These are phyloP conservation scores for Boletus semigastroideus DNA, from an alignment of 1,284 basidiomycete species.

Conservation along the genomic window DNA sequence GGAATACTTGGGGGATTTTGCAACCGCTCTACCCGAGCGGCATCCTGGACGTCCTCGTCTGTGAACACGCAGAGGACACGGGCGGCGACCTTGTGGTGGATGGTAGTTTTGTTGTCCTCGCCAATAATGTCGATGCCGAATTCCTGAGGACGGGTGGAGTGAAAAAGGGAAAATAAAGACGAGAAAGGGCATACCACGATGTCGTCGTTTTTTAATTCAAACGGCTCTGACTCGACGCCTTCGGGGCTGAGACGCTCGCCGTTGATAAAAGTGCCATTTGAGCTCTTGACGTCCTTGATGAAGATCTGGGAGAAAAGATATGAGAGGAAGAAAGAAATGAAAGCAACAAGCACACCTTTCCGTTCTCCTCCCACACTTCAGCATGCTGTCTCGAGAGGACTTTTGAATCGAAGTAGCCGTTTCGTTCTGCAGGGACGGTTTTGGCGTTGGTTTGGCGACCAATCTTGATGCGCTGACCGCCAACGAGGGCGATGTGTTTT, in stretches of 20 bases:
- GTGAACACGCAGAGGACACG: conserved; percentile 88
- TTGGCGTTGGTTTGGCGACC: conserved; percentile 98
- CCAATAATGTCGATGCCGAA: conserved; percentile 99
- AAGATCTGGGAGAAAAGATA: conserved; percentile 63
- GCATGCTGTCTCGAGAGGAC: conserved; percentile 95
- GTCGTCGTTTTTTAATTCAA: conserved; percentile 93
- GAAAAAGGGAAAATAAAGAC: not conserved
- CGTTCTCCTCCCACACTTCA: conserved; percentile 94
- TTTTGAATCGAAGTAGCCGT: conserved; percentile 98
- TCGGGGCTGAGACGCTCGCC: conserved; percentile 90
- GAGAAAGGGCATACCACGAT: conserved; percentile 61
- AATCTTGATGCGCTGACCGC: conserved; percentile 83
- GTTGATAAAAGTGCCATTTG: conserved; percentile 98
- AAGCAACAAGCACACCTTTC: conserved; percentile 56
- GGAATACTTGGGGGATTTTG: conserved; percentile 23
- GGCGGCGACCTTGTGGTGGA: conserved; percentile 98
- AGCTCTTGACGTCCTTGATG: conserved; percentile 98
- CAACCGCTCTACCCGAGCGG: conserved; percentile 60
- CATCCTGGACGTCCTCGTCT: conserved; percentile 79
- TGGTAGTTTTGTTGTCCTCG: conserved; percentile 97
- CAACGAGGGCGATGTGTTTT: conserved; percentile 89
- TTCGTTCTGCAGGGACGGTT: conserved; percentile 91
- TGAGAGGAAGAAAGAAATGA: not conserved
- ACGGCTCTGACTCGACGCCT: conserved; percentile 90
- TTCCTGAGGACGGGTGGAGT: conserved; percentile 58